Evolutionary conservation across 2,329 filamentous ascomycete species (phyloP).

Genomic region (Apiospora pterosperma): DNA sequence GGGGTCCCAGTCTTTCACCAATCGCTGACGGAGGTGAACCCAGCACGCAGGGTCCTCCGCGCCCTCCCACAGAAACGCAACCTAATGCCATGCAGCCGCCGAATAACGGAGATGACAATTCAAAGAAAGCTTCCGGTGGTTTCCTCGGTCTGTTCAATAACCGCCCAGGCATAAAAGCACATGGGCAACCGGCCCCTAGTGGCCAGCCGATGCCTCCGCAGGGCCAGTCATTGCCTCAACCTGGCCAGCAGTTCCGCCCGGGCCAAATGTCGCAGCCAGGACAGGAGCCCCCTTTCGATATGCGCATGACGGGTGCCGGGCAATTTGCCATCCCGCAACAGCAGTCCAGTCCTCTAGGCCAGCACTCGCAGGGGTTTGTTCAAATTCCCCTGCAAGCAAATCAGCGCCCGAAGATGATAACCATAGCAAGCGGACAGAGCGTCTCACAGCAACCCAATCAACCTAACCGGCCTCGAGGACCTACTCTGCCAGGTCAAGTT

Average conservation of each 20-base stretch:
- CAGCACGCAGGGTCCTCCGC: slow-evolving; percentile 4
- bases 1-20: slow-evolving; percentile 1
- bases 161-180: slow-evolving; percentile 21
- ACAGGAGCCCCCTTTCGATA: slow-evolving; percentile 11
- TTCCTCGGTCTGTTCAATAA: slow-evolving; percentile 22
- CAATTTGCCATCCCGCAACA: slow-evolving; percentile 3
- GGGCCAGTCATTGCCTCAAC: slow-evolving; percentile 4
- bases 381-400: not conserved
- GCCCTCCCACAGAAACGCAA: not conserved
- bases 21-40: not conserved
- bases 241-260: slow-evolving; percentile 16
- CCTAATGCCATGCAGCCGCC: not conserved
- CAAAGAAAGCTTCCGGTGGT: slow-evolving; percentile 21
- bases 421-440: not conserved
- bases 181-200: slow-evolving; percentile 16
- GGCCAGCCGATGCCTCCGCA: not conserved
- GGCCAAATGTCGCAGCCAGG: slow-evolving; percentile 21
- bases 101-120: slow-evolving; percentile 17
- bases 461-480: not conserved
- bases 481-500: not conserved
- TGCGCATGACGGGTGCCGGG: slow-evolving; percentile 1
- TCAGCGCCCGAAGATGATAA: not conserved
- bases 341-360: not conserved
- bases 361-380: not conserved
- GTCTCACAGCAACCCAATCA: too few relatives aligned